Percentiles rank a stretch among this genome's conserved stretches.
phyloP scores from a whole-genome alignment of 2,329 filamentous ascomycete species.

The Phialophora tarda region DNA sequence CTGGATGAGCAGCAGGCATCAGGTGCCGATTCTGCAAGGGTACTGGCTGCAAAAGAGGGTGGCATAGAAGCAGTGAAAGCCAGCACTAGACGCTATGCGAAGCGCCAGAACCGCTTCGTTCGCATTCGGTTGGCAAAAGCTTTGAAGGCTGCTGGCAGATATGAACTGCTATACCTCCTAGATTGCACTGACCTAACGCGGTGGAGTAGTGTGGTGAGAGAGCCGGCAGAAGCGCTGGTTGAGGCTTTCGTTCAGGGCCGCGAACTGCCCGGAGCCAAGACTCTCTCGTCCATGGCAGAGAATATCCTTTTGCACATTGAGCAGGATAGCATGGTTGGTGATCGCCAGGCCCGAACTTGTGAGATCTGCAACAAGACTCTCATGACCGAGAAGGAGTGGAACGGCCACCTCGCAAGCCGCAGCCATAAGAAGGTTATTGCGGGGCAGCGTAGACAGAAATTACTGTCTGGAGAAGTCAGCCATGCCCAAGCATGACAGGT shows the following conservation, averaged over 20 bases:
- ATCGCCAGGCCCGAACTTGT: constrained; percentile 66
- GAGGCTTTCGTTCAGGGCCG: constrained; percentile 66
- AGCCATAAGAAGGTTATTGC: constrained; percentile 60
- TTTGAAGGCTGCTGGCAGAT: constrained; percentile 61
- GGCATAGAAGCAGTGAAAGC: constrained; percentile 78
- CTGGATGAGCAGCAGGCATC: constrained; percentile 51
- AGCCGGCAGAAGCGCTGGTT: constrained; percentile 68
- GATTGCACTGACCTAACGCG: constrained; percentile 73
- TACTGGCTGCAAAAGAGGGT: constrained; percentile 9
- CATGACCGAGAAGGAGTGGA: constrained; percentile 64
- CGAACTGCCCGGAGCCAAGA: constrained; percentile 59
- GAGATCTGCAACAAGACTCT: constrained; percentile 69
- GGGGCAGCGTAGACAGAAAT: constrained; percentile 28
- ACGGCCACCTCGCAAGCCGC: constrained; percentile 60
- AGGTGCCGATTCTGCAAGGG: constrained; percentile 11
- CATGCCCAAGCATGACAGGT: not conserved
- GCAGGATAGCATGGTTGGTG: constrained; percentile 52
- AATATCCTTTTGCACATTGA: constrained; percentile 64
- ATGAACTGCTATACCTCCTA: constrained; percentile 72
- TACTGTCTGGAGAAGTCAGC: not conserved
- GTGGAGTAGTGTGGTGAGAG: constrained; percentile 69
- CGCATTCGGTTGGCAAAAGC: constrained; percentile 77
- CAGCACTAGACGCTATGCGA: constrained; percentile 86
- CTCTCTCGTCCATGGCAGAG: constrained; percentile 63
- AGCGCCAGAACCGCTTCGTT: constrained; percentile 85